Conservation (phyloP, 345 rosid species). For the Syzygium oleosum region DNA sequence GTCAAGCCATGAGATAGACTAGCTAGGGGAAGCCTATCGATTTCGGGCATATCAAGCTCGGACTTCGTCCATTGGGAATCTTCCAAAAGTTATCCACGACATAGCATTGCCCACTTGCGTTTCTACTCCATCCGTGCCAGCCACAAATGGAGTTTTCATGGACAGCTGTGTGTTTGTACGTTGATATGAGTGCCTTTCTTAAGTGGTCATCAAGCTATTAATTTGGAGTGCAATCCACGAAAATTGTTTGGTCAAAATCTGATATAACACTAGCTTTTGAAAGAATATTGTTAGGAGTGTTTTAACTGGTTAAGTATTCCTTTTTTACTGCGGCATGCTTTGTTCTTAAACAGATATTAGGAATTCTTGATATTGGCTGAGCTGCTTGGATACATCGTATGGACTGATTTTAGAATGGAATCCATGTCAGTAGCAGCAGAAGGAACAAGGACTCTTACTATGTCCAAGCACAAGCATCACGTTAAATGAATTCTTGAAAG, state of each 20-base stretch:
- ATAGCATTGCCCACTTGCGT: no score
- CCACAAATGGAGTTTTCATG: no score
- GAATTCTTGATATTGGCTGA: not conserved
- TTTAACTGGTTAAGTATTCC: not conserved
- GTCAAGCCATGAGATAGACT: no score
- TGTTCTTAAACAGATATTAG: not conserved
- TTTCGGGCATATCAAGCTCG: no score
- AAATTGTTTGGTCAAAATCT: not conserved
- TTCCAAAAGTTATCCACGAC: no score
- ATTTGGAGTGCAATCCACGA: not conserved
- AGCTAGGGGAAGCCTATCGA: no score
- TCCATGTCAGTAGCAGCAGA: not conserved
- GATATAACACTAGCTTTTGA: not conserved
- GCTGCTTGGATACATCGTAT: not conserved
- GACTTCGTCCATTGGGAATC: no score
- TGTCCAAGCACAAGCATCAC: not conserved
- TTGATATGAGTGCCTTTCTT: not conserved
- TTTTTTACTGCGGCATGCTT: not conserved
- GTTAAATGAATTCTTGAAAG: not conserved
- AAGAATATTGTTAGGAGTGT: rapidly evolving
- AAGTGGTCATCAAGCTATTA: not conserved
- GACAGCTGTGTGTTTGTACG: no score
- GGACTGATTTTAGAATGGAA: not conserved
- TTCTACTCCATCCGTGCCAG: no score
- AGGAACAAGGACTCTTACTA: not conserved